phyloP scores from a whole-genome alignment of 2,329 filamentous ascomycete species.

The Thermochaetoides dissita region DNA sequence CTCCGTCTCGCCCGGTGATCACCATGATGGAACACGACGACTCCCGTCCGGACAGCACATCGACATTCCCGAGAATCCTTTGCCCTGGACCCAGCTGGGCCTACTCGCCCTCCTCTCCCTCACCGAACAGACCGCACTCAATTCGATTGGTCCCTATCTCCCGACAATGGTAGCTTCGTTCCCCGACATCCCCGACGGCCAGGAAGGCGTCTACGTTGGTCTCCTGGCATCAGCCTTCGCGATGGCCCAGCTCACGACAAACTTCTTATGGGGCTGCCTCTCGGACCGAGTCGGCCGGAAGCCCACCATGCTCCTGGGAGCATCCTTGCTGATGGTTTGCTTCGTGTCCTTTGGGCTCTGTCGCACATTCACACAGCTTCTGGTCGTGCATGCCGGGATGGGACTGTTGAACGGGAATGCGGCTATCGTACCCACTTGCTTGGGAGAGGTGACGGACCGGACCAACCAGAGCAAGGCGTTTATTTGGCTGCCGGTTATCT shows the following conservation, averaged over 20 bases:
- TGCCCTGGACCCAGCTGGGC: conserved; percentile 70
- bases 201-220: conserved; percentile 80
- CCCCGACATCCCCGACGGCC: conserved; percentile 55
- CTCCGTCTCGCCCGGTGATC: not conserved
- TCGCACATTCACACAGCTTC: conserved; percentile 65
- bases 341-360: conserved; percentile 85
- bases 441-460: conserved; percentile 89
- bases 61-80: conserved; percentile 28
- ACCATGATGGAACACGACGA: not conserved
- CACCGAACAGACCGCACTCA: conserved; percentile 89
- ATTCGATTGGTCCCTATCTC: conserved; percentile 90
- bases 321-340: conserved; percentile 65
- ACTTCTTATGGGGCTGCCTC: conserved; percentile 80
- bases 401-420: conserved; percentile 91
- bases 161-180: conserved; percentile 84
- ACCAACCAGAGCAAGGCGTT: conserved; percentile 91
- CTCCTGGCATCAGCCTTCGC: conserved; percentile 84
- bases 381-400: conserved; percentile 79
- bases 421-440: conserved; percentile 79
- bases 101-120: conserved; percentile 80
- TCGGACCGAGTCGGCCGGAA: conserved; percentile 70
- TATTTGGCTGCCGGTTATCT: conserved; percentile 89
- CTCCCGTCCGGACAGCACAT: conserved; percentile 26
- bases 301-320: conserved; percentile 69
- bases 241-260: conserved; percentile 79